Evolutionary conservation across 192 early-diverging fungal genomes (phyloP).

Genomic region (Coemansia sp.): DNA sequence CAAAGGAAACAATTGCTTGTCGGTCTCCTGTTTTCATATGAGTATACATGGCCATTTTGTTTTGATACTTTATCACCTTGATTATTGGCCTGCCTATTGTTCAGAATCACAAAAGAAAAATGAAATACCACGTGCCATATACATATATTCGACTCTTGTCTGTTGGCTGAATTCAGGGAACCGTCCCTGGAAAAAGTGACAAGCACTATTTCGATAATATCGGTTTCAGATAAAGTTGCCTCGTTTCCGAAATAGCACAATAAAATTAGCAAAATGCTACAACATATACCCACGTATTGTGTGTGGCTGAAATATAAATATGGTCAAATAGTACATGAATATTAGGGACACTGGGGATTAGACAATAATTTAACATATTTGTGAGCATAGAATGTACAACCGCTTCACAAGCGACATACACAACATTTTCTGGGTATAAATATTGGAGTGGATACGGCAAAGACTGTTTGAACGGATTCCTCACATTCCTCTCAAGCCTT

Average conservation of each 20-base stretch:
- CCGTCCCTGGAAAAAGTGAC: not conserved
- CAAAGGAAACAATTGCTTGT: not conserved
- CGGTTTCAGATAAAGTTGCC: not conserved
- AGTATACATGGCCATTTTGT: not conserved
- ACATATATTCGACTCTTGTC: not conserved
- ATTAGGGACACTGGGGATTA: slow-evolving; percentile 11
- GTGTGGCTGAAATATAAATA: not conserved
- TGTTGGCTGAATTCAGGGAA: not conserved
- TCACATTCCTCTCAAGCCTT: slow-evolving; percentile 32
- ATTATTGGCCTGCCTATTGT: not conserved
- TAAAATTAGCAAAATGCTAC: not conserved
- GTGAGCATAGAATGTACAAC: no score
- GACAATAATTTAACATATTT: not conserved
- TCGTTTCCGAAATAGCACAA: not conserved
- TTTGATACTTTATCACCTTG: not conserved
- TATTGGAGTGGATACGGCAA: not conserved
- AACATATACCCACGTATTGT: not conserved
- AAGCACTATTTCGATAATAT: not conserved
- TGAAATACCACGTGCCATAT: not conserved
- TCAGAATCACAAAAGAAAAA: not conserved
- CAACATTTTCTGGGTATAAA: not conserved
- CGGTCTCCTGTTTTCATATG: not conserved
- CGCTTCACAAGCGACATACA: no score
- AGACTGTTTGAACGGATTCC: not conserved
- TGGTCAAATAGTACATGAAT: not conserved